These are phyloP conservation scores for Exophiala spinifera DNA, from an alignment of 2,329 filamentous ascomycete species.

Conservation along the genomic window DNA sequence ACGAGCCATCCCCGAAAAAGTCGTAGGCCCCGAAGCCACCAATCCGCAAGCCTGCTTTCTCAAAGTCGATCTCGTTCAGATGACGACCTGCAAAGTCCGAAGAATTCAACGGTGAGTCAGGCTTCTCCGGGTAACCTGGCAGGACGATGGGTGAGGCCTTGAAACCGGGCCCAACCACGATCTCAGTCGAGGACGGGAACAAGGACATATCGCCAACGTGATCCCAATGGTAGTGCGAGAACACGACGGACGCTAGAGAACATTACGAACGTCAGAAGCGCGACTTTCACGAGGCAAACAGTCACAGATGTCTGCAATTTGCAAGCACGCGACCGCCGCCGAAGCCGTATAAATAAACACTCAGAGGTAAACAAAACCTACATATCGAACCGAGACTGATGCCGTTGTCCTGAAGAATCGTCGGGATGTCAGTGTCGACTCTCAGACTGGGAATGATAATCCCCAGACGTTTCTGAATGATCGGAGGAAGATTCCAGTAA, in stretches of 20 bases:
- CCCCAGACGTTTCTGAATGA: conserved; percentile 12
- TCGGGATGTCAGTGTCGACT: conserved; percentile 21
- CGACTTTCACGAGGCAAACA: too few species aligned
- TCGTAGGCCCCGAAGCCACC: conserved; percentile 41
- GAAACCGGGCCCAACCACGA: conserved; percentile 56
- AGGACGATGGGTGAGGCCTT: conserved; percentile 37
- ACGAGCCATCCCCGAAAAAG: conserved; percentile 42
- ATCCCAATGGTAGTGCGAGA: conserved; percentile 36
- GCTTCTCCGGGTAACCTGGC: conserved; percentile 47
- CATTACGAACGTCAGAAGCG: neutral
- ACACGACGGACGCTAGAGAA: conserved; percentile 30
- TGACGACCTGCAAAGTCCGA: conserved; percentile 34
- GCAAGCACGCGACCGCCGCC: too few species aligned
- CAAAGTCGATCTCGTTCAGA: conserved; percentile 25
- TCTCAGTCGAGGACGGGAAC: conserved; percentile 46
- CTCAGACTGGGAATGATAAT: conserved; percentile 22
- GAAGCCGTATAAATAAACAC: neutral
- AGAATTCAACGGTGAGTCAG: conserved; percentile 35
- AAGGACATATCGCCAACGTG: conserved; percentile 51
- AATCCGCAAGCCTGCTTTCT: conserved; percentile 28
- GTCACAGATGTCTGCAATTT: too few species aligned
- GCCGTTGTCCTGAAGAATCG: conserved; percentile 22
- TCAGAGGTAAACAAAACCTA: conserved; percentile 4
- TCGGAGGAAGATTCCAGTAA: conserved; percentile 26
- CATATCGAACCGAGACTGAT: conserved; percentile 17